phyloP scores from a whole-genome alignment of 129 eudicot species.

The Chrysanthemum makinoi region DNA sequence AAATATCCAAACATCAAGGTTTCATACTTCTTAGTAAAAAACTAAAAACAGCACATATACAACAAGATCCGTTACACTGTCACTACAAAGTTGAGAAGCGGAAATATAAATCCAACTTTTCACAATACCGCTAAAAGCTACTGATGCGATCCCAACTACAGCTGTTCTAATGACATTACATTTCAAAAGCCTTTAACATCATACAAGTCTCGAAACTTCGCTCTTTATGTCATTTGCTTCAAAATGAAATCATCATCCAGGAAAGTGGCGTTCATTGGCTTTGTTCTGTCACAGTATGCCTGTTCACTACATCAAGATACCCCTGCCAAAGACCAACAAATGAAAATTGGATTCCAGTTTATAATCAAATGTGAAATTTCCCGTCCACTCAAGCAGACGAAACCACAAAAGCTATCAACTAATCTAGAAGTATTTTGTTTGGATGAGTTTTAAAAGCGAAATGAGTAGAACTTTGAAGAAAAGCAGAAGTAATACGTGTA shows the following conservation, averaged over 20 bases:
- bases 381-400: neutral
- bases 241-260: conserved; percentile 1
- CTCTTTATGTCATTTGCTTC: conserved; percentile 14
- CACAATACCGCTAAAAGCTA: neutral
- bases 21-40: conserved; percentile 1
- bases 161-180: conserved; percentile 10
- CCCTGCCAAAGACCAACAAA: conserved; percentile 55
- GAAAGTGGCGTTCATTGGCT: conserved; percentile 11
- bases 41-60: neutral
- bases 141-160: neutral
- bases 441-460: neutral
- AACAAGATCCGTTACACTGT: neutral
- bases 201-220: neutral
- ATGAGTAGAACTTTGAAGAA: neutral
- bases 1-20: neutral
- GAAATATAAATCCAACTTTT: too few species aligned
- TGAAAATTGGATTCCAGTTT: neutral
- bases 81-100: neutral
- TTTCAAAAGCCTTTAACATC: conserved; percentile 1
- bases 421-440: neutral
- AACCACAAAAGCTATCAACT: neutral
- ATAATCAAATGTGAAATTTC: neutral
- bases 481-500: conserved; percentile 53
- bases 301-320: conserved; percentile 65
- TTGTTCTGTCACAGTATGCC: conserved; percentile 21